Conservation (phyloP, 116 monocot species). For the Dioscorea cayenensis region DNA sequence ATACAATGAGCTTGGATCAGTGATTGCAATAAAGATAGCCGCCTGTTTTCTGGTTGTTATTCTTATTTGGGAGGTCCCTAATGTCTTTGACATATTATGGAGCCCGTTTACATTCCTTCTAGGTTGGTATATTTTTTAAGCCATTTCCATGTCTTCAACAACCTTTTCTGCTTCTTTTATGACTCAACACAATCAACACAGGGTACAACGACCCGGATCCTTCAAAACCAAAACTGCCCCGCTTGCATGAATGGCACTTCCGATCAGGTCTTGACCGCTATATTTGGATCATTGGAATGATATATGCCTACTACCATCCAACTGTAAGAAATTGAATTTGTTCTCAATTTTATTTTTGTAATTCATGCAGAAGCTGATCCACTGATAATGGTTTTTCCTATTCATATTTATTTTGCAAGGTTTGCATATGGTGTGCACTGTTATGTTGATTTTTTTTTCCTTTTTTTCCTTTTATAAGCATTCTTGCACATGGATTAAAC, state of each 20-base stretch:
- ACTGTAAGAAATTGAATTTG: constrained; percentile 46
- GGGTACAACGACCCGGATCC: constrained; percentile 84
- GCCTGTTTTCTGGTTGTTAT: constrained; percentile 79
- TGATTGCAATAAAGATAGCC: constrained; percentile 66
- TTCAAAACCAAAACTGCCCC: constrained; percentile 52
- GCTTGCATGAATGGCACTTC: constrained; percentile 92
- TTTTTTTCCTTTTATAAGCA: too few species aligned
- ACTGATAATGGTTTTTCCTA: neutral
- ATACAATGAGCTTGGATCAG: constrained; percentile 61
- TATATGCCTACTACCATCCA: constrained; percentile 95
- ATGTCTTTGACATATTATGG: constrained; percentile 86
- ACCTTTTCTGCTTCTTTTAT: neutral
- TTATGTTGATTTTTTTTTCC: too few species aligned
- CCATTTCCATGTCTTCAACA: neutral
- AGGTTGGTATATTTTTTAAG: constrained; percentile 33
- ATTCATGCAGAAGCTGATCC: neutral
- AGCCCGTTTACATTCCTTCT: constrained; percentile 79
- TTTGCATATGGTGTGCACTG: too few species aligned
- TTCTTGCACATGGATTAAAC: too few species aligned
- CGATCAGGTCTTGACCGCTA: constrained; percentile 95
- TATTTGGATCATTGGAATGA: constrained; percentile 98
- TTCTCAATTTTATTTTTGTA: neutral
- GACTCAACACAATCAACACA: constrained; percentile 7
- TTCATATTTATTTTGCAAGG: too few species aligned
- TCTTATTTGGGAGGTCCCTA: constrained; percentile 87